Evolutionary conservation across 257 asterid genomes (phyloP), one percentile per base, ranked within the genome.

Genomic region (Scutellaria barbata): DNA sequence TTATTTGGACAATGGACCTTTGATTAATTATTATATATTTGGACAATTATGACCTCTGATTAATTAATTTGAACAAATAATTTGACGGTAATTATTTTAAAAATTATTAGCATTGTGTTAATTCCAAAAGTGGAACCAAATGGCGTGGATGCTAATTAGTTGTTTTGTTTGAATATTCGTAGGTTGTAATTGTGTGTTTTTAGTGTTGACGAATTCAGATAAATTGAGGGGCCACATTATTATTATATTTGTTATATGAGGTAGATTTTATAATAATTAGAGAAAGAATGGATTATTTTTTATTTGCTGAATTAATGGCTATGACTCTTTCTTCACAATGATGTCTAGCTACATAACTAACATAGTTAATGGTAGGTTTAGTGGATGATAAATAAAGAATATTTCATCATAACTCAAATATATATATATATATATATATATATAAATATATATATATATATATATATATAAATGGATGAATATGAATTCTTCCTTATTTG

Each of bases 281-380:
- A 1, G 35, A 30, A 7, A 14, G 8, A 5, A 13, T 50, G 16
- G 10, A 50, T 50, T 50, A 50, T 52, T 40, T 40, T 11, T 9
- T 53, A 55, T 30, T 35, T 60, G 55, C 5, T 51, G 68, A 20
- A 30, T 22, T 22, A 22, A 22, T 45, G 62, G 43, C 68, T 46
- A 5, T 48, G 74, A 58, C 69, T 41, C 58, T 37, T 60, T 75
- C 79, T 74, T 18, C 30, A n/a, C 13, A 13, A n/a, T 17, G 41
- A 45, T 63, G 64, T 17, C 45, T 14, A 25, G 54, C 37, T 17
- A 74, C 41, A 5, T 14, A 64, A 7, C 39, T 37, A 30, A 22
- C 20, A 17, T 14, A 20, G 2, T 8, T 17, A 16, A 7, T 54
- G 59, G 72, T 64, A 42, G 58, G 66, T 40, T 10, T 13, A 43